Evolutionary conservation across 1,139 yeast species (phyloP), one percentile per base, ranked within the genome.

Genomic region (Magnusiomyces fungicola): DNA sequence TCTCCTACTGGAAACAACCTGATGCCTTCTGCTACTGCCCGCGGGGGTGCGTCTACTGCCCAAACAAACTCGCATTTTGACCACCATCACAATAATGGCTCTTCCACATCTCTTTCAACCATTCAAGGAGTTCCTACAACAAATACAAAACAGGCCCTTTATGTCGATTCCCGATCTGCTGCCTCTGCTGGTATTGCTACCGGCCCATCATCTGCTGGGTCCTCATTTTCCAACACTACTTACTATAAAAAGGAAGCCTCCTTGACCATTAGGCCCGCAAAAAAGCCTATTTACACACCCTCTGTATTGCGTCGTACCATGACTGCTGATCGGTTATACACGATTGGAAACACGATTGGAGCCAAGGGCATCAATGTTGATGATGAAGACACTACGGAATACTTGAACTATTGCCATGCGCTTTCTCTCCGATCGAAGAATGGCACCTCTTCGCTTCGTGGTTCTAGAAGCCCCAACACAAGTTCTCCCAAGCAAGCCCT

Each of bases 221-320:
- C 16, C 38, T 24, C 12, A 5, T 39, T 29, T 16, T 25, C 49
- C 25, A 21, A 46, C 21, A 34, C 40, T 5, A 16, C 45, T 2
- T n/a, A n/a, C n/a, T n/a, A n/a, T n/a, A n/a, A n/a, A n/a, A n/a
- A n/a, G n/a, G n/a, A n/a, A n/a, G n/a, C 22, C 48, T 3, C 30
- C 43, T n/a, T n/a, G n/a, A n/a, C n/a, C 14, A 33, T 33, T 33
- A 19, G 38, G 23, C n/a, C 46, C 19, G 19, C 38, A 7, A 34
- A 18, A 60, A 82, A 85, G 59, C 97, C 97, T 5, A 71, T 89
- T 72, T 89, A 88, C 62, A 75, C 85, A 0, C 97, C 97, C 0
- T 96, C 96, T 0, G 97, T 89, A 5, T 71, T 90, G 49, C 73
- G 97, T 30, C 79, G 77, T 60, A 71, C 78, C 0, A 67, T 63